phyloP scores from a whole-genome alignment of 257 asterid species.

The Catharanthus roseus region DNA sequence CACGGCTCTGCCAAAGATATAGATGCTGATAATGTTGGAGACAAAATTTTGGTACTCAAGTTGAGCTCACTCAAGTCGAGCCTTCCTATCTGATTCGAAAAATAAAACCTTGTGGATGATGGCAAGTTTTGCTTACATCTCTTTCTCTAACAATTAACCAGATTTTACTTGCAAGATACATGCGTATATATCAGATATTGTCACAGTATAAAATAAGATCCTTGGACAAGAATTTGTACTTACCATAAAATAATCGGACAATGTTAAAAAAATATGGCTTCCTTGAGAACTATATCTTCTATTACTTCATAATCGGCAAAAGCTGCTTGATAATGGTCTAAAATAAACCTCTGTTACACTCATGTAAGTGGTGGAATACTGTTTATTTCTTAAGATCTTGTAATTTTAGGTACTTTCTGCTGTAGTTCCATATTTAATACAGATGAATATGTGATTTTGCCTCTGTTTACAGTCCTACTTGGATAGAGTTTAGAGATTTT shows the following conservation, averaged over 20 bases:
- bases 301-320: background rate
- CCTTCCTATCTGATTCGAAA: background rate
- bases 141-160: background rate
- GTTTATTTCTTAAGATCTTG: too few relatives aligned
- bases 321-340: background rate
- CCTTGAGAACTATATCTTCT: background rate
- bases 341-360: background rate
- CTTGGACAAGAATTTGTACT: background rate
- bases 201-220: background rate
- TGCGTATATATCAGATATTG: background rate
- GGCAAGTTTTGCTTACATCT: background rate
- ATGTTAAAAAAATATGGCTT: background rate
- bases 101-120: background rate
- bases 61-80: background rate
- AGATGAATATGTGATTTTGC: too few relatives aligned
- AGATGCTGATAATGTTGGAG: conserved; percentile 3
- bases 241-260: background rate
- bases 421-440: too few relatives aligned
- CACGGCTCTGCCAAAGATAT: conserved; percentile 63
- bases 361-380: too few relatives aligned
- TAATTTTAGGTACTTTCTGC: too few relatives aligned
- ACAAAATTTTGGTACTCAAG: background rate
- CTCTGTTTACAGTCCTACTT: too few relatives aligned
- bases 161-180: background rate
- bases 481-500: too few relatives aligned